A percentile compares a stretch with the other conserved stretches of the same genome.
Evolutionary conservation across 257 asterid genomes (phyloP).

Genomic region (Apocynum venetum): DNA sequence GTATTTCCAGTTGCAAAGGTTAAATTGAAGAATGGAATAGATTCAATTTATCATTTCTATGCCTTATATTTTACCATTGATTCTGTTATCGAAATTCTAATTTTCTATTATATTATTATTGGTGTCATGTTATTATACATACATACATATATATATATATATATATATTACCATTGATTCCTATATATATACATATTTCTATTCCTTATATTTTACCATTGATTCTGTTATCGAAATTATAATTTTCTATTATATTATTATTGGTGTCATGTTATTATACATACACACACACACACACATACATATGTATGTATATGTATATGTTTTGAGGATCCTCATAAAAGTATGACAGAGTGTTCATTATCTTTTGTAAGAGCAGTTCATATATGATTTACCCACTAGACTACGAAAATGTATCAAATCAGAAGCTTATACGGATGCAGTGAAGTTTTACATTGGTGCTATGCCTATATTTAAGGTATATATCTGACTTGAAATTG

Average conservation of each 20-base stretch:
- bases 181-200: neutral
- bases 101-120: neutral
- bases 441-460: constrained; percentile 89
- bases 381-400: constrained; percentile 91
- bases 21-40: neutral
- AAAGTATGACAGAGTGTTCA: constrained; percentile 31
- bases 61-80: neutral
- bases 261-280: neutral
- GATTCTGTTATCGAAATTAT: neutral
- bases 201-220: neutral
- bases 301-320: too few relatives aligned
- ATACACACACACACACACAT: constrained; percentile 5
- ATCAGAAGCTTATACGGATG: constrained; percentile 95
- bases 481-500: constrained; percentile 17
- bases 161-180: too few relatives aligned
- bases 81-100: neutral
- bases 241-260: neutral
- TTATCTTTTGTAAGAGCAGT: constrained; percentile 70
- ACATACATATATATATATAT: constrained; percentile 6
- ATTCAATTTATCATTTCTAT: neutral
- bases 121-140: neutral
- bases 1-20: neutral
- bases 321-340: constrained; percentile 18
- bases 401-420: constrained; percentile 88
- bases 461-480: constrained; percentile 98